A percentile compares a stretch with the other conserved stretches of the same genome.
Conservation (phyloP, 1,284 basidiomycete species). For the Cryptococcus sp. region DNA sequence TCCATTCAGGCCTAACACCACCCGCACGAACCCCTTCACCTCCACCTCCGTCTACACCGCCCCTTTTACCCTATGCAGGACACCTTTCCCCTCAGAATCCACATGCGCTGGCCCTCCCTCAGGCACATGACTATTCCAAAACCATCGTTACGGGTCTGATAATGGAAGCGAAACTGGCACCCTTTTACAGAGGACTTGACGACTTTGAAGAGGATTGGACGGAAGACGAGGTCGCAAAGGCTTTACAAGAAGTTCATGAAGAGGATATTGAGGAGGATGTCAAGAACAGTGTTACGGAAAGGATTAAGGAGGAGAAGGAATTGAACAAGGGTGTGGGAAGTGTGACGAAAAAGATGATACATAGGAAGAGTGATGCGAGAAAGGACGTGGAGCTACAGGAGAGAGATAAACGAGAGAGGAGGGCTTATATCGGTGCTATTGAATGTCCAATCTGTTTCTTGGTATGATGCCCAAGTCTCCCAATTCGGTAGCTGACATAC, state of each 20-base stretch:
- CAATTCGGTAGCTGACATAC: background rate
- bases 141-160: constrained; percentile 80
- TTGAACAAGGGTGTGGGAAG: constrained; percentile 15
- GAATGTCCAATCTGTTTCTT: constrained; percentile 99
- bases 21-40: constrained; percentile 33
- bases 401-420: constrained; percentile 64
- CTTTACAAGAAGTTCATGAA: constrained; percentile 34
- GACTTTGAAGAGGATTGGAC: constrained; percentile 86
- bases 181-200: constrained; percentile 92
- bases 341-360: constrained; percentile 30
- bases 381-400: constrained; percentile 32
- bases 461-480: constrained; percentile 66
- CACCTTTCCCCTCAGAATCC: constrained; percentile 81
- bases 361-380: constrained; percentile 14
- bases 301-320: constrained; percentile 35
- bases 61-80: constrained; percentile 56
- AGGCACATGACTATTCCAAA: constrained; percentile 82
- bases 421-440: constrained; percentile 75
- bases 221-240: constrained; percentile 66
- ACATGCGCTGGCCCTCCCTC: constrained; percentile 62
- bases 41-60: constrained; percentile 62
- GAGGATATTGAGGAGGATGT: constrained; percentile 36
- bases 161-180: constrained; percentile 78
- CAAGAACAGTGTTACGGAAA: constrained; percentile 29
- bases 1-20: constrained; percentile 33